Conservation (phyloP, 768 basidiomycete genomes). For the Coprinopsis sp. region DNA sequence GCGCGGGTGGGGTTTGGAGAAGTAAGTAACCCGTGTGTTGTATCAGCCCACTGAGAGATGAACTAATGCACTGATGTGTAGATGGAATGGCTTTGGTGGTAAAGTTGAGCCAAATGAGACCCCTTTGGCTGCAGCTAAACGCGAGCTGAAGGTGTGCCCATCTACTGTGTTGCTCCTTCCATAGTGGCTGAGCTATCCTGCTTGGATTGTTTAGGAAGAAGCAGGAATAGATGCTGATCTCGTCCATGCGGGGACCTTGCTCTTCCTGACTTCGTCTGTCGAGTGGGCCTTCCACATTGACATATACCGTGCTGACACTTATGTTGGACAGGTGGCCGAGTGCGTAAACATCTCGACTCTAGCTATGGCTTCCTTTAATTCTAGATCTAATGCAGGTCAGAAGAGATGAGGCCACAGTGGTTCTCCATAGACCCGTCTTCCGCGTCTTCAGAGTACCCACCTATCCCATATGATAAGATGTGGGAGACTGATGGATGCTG, state of each 20-base stretch:
- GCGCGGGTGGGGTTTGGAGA: constrained; percentile 64
- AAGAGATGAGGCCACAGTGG: constrained; percentile 88
- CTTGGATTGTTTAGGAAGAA: constrained; percentile 60
- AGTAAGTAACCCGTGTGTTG: constrained; percentile 34
- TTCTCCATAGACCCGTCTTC: constrained; percentile 36
- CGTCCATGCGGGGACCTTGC: constrained; percentile 56
- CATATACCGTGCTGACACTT: constrained; percentile 61
- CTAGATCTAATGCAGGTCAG: constrained; percentile 47
- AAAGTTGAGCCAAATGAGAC: constrained; percentile 79
- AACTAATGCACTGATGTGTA: constrained; percentile 23
- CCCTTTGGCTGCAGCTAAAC: constrained; percentile 60
- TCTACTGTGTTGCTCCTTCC: background rate
- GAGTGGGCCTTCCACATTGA: constrained; percentile 69
- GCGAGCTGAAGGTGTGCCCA: constrained; percentile 57
- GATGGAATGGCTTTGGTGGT: constrained; percentile 86
- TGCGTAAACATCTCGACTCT: constrained; percentile 29
- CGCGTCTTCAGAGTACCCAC: constrained; percentile 8
- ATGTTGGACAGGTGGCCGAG: constrained; percentile 62
- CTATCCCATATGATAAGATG: constrained; percentile 59
- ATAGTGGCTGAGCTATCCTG: background rate
- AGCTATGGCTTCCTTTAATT: background rate
- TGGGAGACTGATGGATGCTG: constrained; percentile 64
- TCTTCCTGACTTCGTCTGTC: constrained; percentile 53
- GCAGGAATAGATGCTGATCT: constrained; percentile 67
- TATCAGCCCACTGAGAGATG: background rate